Evolutionary conservation across 257 asterid species (phyloP), one percentile per base, ranked within the genome.

Genomic region (Verbena officinalis): DNA sequence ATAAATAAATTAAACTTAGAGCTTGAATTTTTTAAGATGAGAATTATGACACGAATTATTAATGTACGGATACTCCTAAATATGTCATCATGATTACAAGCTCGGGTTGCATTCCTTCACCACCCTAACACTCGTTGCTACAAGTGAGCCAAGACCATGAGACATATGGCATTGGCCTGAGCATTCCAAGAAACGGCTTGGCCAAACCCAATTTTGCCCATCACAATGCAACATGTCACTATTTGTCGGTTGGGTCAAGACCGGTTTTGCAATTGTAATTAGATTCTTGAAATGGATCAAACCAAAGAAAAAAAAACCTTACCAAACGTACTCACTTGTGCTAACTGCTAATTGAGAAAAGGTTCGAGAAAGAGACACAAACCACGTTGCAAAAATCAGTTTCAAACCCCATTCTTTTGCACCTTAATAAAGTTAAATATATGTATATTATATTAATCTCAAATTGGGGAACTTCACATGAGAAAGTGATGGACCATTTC

Each of bases 381-480:
- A 12, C 14, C 12, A 49, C 44, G 50, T n/a, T 16, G 1, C 40
- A 36, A 36, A 36, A 36, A 36, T 30, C 36, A 30, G 7, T 30
- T n/a, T n/a, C n/a, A 7, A 7, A 7, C 36, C 36, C 36, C 40
- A 36, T 36, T 5, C 40, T 3, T 36, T 5, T 36, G 11, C 11
- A 36, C 40, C 40, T 36, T 36, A 38, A 4, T 5, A 6, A 17
- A 8, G 27, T 34, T 17, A n/a, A n/a, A n/a, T n/a, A 14, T 38
- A 16, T 34, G 14, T n/a, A 36, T 5, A 36, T 52, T 21, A 55
- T 14, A 42, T 20, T 30, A 64, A 49, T 51, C 51, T 8, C 42
- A 33, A 36, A 72, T 71, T 68, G 80, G 71, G n/a, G 63, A 77
- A 74, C 64, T 68, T 76, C 96, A 81, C 95, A 69, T 81, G 89